Base-by-base conservation (phyloP, 495 filamentous ascomycete species). In the Elasticomyces elasticus region DNA sequence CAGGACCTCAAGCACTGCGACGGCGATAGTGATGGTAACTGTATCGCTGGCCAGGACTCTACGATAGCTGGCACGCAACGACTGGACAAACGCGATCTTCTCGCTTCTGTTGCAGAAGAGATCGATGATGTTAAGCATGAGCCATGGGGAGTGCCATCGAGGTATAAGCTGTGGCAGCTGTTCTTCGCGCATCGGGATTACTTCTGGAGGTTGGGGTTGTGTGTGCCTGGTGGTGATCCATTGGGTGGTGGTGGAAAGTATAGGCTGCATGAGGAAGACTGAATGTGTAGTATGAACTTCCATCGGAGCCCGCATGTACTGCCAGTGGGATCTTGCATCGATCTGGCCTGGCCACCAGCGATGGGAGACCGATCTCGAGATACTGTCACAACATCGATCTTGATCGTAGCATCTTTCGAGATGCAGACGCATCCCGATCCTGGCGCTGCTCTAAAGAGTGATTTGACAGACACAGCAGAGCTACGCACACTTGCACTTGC, bases 101-200 rank as follows among this genome's bases (percentile, higher is more conserved):
- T 55, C 4, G 24, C 51, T 2, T 60, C 56, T 1, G 49, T 54
- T 1, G 26, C 31, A n/a, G 43, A 47, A 23, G 58, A 64, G 17
- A 26, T 43, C 0, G 42, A 56, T 9, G 52, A 55, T 28, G 33
- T 59, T 7, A n/a, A 64, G 61, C 67, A 59, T 59, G 61, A 65
- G 23, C 45, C 73, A 56, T 69, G 70, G 50, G 57, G 69, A 24
- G 66, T 89, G 19, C 85, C 86, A 15, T 66, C 76, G 10, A 70
- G 80, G 42, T 83, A 82, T 59, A 83, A 83, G 64, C 75, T 90
- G 10, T 92, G 94, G 87, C 80, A 94, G 71, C 71, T 94, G n/a
- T 85, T 96, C 66, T 89, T 89, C 71, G 84, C 90, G 15, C 92
- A 98, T 72, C 74, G 92, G 49, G 92, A 98, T 69, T 98, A 98